These are phyloP conservation scores for Podospora pseudocomata DNA, from an alignment of 495 filamentous ascomycete species.

Conservation along the genomic window DNA sequence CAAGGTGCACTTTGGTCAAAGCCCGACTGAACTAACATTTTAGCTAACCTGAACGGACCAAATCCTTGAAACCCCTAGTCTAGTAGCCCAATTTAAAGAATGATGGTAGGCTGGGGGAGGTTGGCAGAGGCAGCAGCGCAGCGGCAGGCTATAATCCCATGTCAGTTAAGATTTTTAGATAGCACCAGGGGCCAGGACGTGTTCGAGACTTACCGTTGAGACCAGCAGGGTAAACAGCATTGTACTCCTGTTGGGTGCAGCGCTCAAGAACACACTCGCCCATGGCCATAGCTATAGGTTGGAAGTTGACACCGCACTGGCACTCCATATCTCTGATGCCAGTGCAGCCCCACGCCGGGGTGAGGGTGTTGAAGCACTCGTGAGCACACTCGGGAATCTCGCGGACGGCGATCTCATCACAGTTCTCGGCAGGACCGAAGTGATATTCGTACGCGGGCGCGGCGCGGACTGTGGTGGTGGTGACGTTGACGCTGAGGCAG, in stretches of 20 bases:
- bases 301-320: slow-evolving; percentile 2
- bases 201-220: not conserved
- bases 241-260: slow-evolving; percentile 1
- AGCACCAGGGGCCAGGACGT: too few relatives aligned
- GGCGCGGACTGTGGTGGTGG: not conserved
- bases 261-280: not conserved
- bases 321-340: not conserved
- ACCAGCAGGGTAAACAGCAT: slow-evolving; percentile 1
- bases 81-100: not conserved
- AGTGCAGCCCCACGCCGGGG: not conserved
- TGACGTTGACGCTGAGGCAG: not conserved
- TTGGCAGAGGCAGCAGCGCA: slow-evolving; percentile 1
- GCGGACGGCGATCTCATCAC: not conserved
- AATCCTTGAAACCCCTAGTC: too few relatives aligned
- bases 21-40: too few relatives aligned
- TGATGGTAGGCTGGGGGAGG: not conserved
- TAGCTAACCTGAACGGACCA: too few relatives aligned
- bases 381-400: not conserved
- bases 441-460: not conserved
- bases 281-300: not conserved
- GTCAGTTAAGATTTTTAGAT: not conserved
- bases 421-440: not conserved
- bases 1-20: too few relatives aligned
- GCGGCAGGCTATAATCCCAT: not conserved
- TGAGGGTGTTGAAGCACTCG: not conserved